Conservation (phyloP, 1,284 basidiomycete species). For the Inonotus hispidus region DNA sequence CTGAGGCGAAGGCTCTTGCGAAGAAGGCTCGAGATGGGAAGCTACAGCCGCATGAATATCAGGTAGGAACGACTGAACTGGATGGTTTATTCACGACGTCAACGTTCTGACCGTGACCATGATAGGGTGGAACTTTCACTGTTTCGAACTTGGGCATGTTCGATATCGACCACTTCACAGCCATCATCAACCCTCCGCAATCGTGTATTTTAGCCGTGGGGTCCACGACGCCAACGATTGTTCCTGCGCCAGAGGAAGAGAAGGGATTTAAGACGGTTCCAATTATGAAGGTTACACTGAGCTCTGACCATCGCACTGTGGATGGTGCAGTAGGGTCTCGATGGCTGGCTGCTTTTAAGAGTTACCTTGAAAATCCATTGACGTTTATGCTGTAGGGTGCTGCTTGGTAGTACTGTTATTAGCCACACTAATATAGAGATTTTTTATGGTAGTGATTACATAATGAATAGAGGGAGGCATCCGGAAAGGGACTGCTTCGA, state of each 20-base stretch:
- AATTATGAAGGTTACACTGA: constrained; percentile 95
- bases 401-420: constrained; percentile 4
- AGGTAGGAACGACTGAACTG: constrained; percentile 41
- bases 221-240: constrained; percentile 80
- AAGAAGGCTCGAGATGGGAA: constrained; percentile 96
- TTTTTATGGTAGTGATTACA: neutral
- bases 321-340: constrained; percentile 89
- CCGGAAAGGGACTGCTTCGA: neutral
- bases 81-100: neutral
- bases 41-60: constrained; percentile 93
- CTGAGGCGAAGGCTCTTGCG: constrained; percentile 89
- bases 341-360: constrained; percentile 94
- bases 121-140: constrained; percentile 93
- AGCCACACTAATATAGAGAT: constrained; percentile 16
- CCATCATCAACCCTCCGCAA: constrained; percentile 99
- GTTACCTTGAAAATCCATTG: constrained; percentile 94
- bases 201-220: constrained; percentile 97
- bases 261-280: constrained; percentile 90
- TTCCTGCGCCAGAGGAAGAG: constrained; percentile 84
- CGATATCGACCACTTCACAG: constrained; percentile 93
- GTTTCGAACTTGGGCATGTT: constrained; percentile 99
- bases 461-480: neutral
- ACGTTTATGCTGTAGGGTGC: constrained; percentile 78
- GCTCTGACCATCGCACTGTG: constrained; percentile 92
- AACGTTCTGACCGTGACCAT: neutral